Evolutionary conservation across 2,329 filamentous ascomycete species (phyloP), one percentile per base, ranked within the genome.

Genomic region (Meredithiella fracta): DNA sequence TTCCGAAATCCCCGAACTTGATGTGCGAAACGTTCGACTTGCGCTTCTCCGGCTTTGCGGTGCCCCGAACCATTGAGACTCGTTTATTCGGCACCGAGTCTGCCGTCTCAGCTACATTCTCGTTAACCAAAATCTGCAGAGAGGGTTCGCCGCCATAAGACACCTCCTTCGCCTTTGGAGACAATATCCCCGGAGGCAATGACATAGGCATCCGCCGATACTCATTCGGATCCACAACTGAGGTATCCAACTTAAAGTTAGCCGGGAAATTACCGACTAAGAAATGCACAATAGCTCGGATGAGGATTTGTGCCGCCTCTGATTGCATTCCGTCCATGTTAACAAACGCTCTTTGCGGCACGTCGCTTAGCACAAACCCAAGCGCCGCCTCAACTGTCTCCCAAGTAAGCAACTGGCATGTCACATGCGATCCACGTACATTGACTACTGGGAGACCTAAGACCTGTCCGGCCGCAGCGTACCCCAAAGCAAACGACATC

Each of bases 1-100:
- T 64, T 42, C 62, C 64, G 17, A 83, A 69, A 60, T 86, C 82
- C n/a, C 84, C 84, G 62, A 88, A 88, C 59, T 80, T 78, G 54
- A 88, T 86, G 59, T 73, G 75, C 59, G 67, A 51, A 74, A 73
- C 53, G 78, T 67, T 54, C 68, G 72, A 6, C 63, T 64, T 53
- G 63, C 66, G 49, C 37, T 54, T 55, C 14, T 60, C 47, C 8
- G 37, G 38, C 49, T 57, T 56, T 26, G n/a, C 31, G 20, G 55
- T 34, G 11, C 50, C 47, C 6, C 51, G 42, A n/a, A 58, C n/a
- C n/a, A 56, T 54, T 15, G 53, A 55, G 37, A 58, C 40, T 25
- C 57, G 49, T 3, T 31, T 17, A 14, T 29, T 37, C 51, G 61
- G 20, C 42, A 23, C 34, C 20, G 44, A 49, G 20, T 34, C 20